Base-by-base conservation (phyloP, 1,139 yeast species). In the Kurtzmaniella quercitrusa region DNA sequence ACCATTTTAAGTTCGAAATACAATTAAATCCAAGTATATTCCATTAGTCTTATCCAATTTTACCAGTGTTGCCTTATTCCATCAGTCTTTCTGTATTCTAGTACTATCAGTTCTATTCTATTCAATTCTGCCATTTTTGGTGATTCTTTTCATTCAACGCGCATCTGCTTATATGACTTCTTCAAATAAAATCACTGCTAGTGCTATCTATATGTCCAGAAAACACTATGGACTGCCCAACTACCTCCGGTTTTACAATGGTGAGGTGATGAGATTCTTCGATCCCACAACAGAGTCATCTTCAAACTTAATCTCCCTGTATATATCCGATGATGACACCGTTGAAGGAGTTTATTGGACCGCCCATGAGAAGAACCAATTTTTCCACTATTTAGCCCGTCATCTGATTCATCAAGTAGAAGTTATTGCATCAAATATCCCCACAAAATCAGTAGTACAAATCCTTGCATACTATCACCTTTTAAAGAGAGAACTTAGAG, bases 371-470 rank as follows among this genome's bases (percentile, higher is more conserved):
- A 63, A 61, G 43, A 60, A 54, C 36, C 41, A 37, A 16, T 58
- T 58, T 43, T 61, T 58, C 53, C 38, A 54, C 44, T 37, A 70
- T 38, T 56, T 78, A 25, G 71, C 75, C 2, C 63, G 81, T 19
- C 67, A 67, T 51, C 70, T 82, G 12, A 75, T 81, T 38, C 79
- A 79, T 50, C 56, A 71, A 34, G 51, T 70, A 8, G 79, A 73
- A 8, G 50, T 60, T 9, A 73, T 81, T 1, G 58, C 65, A 2
- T 60, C 57, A 6, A 55, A 60, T 15, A 48, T 78, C 25, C 70
- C 70, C 0, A 51, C 62, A 2, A 82, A 81, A 55, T 60, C 77
- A 0, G 51, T 57, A 4, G 42, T 63, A 1, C 85, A 81, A 47
- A 71, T 81, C 5, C 54, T 70, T 41, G 65, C 58, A 15, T 79